Evolutionary conservation across 441 rosid genomes (phyloP).

Genomic region (Corymbia calophylla): DNA sequence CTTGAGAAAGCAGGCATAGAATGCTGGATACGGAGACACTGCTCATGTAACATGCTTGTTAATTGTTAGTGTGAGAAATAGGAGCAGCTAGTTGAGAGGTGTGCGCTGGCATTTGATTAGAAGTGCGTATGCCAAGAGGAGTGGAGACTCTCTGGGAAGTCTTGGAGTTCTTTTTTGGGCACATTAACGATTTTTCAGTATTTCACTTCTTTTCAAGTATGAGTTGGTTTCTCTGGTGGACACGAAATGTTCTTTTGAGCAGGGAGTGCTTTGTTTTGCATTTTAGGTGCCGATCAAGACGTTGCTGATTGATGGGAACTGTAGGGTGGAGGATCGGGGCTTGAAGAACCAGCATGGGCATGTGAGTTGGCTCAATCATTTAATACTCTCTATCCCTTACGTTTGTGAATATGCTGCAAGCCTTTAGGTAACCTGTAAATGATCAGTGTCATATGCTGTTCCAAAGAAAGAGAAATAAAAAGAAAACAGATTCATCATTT

Average conservation of each 20-base stretch:
- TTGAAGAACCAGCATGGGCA: slow-evolving; percentile 98
- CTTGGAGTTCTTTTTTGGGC: not conserved
- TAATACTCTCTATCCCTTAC: not conserved
- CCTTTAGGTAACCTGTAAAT: not conserved
- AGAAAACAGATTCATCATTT: not conserved
- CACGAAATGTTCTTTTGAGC: not conserved
- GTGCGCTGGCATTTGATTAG: not conserved
- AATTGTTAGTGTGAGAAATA: not conserved
- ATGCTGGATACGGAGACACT: not conserved
- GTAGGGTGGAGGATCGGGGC: slow-evolving; percentile 99
- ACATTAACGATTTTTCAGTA: not conserved
- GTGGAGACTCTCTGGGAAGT: not conserved
- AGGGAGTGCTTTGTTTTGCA: not conserved
- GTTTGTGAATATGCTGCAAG: not conserved
- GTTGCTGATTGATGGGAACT: slow-evolving; percentile 87
- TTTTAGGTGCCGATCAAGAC: slow-evolving; percentile 94
- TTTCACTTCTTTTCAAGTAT: not conserved
- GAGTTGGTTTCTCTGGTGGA: not conserved
- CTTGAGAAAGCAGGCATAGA: not conserved
- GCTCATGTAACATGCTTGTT: not conserved
- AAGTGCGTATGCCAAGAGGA: not conserved
- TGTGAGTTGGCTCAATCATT: slow-evolving; percentile 36
- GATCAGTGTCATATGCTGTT: not conserved
- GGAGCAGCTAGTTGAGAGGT: slow-evolving; percentile 3
- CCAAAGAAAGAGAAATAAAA: not conserved